Conservation (phyloP, 163 green algal species). For the Scenedesmus sp. region DNA sequence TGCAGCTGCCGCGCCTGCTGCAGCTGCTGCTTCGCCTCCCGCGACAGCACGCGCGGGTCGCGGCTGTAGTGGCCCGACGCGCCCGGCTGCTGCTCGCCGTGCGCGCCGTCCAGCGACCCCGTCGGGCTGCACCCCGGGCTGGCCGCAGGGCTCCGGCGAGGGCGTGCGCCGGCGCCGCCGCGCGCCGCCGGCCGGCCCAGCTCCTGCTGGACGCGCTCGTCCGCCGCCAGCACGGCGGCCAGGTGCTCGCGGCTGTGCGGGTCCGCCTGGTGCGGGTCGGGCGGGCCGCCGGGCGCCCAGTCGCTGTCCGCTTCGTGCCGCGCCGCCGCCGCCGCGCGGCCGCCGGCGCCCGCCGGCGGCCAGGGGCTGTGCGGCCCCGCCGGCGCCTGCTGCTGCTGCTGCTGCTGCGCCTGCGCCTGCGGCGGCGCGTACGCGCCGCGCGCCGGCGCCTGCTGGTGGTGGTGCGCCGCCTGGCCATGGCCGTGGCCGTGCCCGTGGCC, state of each 20-base stretch:
- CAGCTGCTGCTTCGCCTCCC: constrained; percentile 41
- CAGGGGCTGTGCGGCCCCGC: constrained; percentile 28
- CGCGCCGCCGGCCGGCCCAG: background rate
- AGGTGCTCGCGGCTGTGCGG: constrained; percentile 12
- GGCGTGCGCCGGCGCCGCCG: background rate
- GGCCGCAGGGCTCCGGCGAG: background rate
- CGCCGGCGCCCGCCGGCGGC: constrained; percentile 9
- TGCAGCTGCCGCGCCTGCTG: background rate
- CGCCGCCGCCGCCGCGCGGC: background rate
- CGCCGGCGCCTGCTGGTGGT: background rate
- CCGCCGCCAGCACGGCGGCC: background rate
- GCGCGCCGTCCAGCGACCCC: background rate
- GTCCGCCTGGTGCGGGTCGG: constrained; percentile 10
- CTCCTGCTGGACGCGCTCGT: background rate
- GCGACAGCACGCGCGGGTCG: constrained; percentile 17
- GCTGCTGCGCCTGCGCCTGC: background rate
- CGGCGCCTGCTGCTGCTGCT: constrained; percentile 17
- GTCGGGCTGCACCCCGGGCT: background rate
- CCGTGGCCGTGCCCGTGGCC: constrained; percentile 14
- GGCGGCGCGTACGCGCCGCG: background rate
- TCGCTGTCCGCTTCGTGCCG: background rate
- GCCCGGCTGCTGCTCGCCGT: background rate
- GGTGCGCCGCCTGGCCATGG: background rate
- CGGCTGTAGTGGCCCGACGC: constrained; percentile 6
- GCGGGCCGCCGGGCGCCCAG: constrained; percentile 10